Evolutionary conservation across 225 moss, liverwort and hornwort species (phyloP).

Genomic region (Marchantia polymorpha): DNA sequence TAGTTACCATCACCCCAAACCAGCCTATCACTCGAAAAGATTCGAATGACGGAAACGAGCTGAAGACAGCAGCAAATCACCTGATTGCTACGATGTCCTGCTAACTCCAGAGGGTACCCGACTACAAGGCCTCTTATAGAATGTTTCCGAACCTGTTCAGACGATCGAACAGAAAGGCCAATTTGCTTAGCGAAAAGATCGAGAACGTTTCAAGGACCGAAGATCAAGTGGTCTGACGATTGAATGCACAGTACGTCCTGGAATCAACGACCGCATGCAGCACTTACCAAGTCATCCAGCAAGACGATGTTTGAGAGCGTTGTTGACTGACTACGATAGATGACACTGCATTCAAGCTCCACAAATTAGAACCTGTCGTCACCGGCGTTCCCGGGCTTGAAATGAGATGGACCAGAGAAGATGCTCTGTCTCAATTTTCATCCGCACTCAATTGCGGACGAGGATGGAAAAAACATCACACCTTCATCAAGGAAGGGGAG

Average conservation of each 20-base stretch:
- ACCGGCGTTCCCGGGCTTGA: neutral
- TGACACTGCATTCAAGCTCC: conserved; percentile 47
- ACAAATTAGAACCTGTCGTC: conserved; percentile 3
- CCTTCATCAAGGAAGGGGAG: too few relatives aligned
- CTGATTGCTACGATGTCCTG: conserved; percentile 73
- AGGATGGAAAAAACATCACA: too few relatives aligned
- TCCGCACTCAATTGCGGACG: too few relatives aligned
- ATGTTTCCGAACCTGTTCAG: conserved; percentile 54
- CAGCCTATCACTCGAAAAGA: too few relatives aligned
- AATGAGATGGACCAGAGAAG: conserved; percentile 6
- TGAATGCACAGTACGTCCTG: neutral
- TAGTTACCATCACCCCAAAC: too few relatives aligned
- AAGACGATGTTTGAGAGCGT: conserved; percentile 58
- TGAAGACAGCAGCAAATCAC: conserved; percentile 23
- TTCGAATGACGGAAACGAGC: neutral
- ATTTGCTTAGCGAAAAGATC: neutral
- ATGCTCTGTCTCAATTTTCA: neutral
- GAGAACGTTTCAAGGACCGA: neutral
- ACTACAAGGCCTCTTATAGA: conserved; percentile 63
- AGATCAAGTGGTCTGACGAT: neutral
- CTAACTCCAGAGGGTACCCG: conserved; percentile 73
- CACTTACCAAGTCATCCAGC: conserved; percentile 57
- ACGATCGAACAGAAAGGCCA: neutral
- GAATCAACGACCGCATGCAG: neutral
- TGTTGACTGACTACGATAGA: conserved; percentile 65